Conservation (phyloP, 768 basidiomycete species). For the Trametes coccinea region DNA sequence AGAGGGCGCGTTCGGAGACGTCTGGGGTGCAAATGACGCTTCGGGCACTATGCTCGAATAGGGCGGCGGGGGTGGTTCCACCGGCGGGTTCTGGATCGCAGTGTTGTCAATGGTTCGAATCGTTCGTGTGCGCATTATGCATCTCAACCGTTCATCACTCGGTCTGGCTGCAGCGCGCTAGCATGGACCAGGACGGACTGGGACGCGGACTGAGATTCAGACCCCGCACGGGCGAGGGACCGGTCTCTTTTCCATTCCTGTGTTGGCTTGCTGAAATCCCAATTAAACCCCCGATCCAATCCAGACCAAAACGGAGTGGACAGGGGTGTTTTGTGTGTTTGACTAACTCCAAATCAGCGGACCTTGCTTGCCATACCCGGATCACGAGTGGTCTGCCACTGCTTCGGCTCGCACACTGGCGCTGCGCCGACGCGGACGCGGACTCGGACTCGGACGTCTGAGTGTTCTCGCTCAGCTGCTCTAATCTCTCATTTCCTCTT, state of each 20-base stretch:
- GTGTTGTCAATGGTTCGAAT: not conserved
- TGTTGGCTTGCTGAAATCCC: not conserved
- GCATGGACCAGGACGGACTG: not conserved
- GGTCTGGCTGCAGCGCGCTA: not conserved
- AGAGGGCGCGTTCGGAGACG: not conserved
- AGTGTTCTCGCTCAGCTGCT: not conserved
- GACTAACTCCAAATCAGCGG: constrained; percentile 30
- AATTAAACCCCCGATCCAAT: constrained; percentile 12
- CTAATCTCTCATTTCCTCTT: constrained; percentile 7
- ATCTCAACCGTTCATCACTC: too few relatives aligned
- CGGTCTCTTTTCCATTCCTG: constrained; percentile 16
- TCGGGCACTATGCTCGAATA: constrained; percentile 13
- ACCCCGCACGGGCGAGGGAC: too few relatives aligned
- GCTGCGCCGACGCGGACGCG: constrained; percentile 3
- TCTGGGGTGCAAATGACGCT: constrained; percentile 10
- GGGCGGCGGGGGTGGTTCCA: constrained; percentile 10
- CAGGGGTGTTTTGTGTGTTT: constrained; percentile 17
- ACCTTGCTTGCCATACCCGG: constrained; percentile 29
- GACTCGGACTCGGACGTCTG: too few relatives aligned
- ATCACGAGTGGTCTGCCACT: constrained; percentile 22
- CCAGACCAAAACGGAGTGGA: constrained; percentile 20
- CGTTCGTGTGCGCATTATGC: not conserved
- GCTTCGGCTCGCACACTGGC: not conserved
- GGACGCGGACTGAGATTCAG: too few relatives aligned
- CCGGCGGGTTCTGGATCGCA: constrained; percentile 10